A percentile compares a stretch with the other conserved stretches of the same genome.
These are phyloP conservation scores for Leptographium flavum DNA, from an alignment of 2,329 filamentous ascomycete species.

Conservation along the genomic window DNA sequence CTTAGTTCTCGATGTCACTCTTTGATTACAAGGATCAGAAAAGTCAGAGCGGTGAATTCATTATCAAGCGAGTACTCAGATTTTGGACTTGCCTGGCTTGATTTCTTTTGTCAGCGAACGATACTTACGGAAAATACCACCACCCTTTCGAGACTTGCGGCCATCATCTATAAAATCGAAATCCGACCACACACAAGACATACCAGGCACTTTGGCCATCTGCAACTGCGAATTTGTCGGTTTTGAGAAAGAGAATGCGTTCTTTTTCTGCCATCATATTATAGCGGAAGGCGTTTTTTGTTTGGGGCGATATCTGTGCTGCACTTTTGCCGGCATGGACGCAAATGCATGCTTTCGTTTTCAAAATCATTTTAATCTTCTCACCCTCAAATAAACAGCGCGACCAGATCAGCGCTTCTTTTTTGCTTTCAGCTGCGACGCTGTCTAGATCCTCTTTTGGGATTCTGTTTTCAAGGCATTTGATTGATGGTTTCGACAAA, in stretches of 20 bases:
- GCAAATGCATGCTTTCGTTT: neutral
- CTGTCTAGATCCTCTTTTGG: neutral
- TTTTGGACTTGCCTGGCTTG: conserved; percentile 1
- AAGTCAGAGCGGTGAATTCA: neutral
- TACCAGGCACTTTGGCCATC: neutral
- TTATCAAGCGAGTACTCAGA: conserved; percentile 10
- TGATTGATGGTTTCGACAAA: no score
- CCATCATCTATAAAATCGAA: neutral
- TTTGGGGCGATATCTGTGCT: conserved; percentile 1
- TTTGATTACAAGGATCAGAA: conserved; percentile 26
- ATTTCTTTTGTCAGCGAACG: neutral
- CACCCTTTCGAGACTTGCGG: neutral
- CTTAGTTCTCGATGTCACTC: conserved; percentile 85
- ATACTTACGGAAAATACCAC: neutral
- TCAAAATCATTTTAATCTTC: neutral
- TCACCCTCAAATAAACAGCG: neutral
- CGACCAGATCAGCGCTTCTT: neutral
- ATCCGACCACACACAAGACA: neutral
- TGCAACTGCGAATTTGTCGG: conserved; percentile 1
- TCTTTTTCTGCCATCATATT: conserved; percentile 5
- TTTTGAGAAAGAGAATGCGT: neutral
- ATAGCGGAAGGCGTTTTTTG: conserved; percentile 13
- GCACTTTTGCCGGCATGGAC: conserved; percentile 4
- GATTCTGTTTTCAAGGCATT: no score
- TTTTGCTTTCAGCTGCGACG: neutral